Conservation (phyloP, 2,329 filamentous ascomycete genomes). For the Phyllosticta citrichinensis region DNA sequence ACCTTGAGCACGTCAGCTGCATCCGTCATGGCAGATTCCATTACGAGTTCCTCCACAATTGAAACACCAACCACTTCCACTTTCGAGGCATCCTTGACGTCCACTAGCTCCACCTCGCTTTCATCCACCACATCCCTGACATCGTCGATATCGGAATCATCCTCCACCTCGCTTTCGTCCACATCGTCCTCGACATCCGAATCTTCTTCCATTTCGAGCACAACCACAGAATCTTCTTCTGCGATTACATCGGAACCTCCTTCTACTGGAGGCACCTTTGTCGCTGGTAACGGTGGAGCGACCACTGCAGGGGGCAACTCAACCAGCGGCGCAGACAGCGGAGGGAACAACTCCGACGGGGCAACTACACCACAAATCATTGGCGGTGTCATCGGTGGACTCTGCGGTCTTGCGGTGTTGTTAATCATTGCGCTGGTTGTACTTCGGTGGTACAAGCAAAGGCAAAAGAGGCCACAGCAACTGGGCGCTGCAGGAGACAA, state of each 20-base stretch:
- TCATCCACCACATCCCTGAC: background rate
- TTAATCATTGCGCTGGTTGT: conserved; percentile 43
- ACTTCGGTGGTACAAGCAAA: conserved; percentile 41
- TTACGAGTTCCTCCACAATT: background rate
- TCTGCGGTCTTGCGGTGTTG: conserved; percentile 46
- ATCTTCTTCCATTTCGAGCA: background rate
- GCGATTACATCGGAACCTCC: conserved; percentile 10
- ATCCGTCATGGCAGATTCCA: background rate
- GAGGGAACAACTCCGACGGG: conserved; percentile 9
- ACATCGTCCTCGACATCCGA: background rate
- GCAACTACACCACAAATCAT: conserved; percentile 44
- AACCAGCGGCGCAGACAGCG: conserved; percentile 5
- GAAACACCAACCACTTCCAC: background rate
- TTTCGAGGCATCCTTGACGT: background rate
- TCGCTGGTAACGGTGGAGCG: conserved; percentile 7
- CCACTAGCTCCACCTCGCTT: background rate
- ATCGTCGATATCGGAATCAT: background rate
- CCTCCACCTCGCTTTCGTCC: background rate
- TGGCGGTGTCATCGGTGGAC: conserved; percentile 53
- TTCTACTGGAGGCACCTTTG: conserved; percentile 13
- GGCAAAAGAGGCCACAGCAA: conserved; percentile 11
- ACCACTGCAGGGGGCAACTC: conserved; percentile 1
- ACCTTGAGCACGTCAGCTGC: background rate
- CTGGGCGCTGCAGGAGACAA: conserved; percentile 11
- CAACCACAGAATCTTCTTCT: conserved; percentile 8